These are phyloP conservation scores for Candida nanaspora DNA, from an alignment of 805 yeast genomes.

Conservation along the genomic window DNA sequence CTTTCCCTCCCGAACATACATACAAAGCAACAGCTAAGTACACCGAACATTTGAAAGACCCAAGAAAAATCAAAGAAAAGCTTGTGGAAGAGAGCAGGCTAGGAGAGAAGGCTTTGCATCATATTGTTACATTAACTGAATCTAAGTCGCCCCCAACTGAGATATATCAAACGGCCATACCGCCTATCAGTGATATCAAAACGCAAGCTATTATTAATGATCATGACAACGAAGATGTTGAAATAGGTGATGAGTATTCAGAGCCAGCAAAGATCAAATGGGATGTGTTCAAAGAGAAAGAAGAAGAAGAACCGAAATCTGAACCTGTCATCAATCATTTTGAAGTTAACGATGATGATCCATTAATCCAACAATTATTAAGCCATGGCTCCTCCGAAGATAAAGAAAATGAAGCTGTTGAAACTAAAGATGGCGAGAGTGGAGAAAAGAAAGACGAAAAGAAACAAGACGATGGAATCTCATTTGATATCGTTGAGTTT, in stretches of 20 bases:
- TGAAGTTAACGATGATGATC: constrained; percentile 1
- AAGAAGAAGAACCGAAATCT: not conserved
- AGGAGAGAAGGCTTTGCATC: constrained; percentile 72
- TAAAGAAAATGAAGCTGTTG: constrained; percentile 2
- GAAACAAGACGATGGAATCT: constrained; percentile 14
- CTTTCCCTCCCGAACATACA: constrained; percentile 90
- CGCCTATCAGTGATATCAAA: too few relatives aligned
- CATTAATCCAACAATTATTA: not conserved
- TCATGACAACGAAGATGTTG: not conserved
- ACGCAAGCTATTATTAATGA: not conserved
- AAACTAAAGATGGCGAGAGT: constrained; percentile 1
- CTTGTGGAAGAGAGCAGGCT: constrained; percentile 74
- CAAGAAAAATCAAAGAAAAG: constrained; percentile 60
- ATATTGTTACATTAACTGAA: constrained; percentile 26
- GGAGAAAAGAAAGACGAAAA: constrained; percentile 22
- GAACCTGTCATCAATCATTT: not conserved
- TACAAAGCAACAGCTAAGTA: constrained; percentile 71
- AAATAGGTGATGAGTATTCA: not conserved
- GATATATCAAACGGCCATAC: not conserved
- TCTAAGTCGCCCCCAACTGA: not conserved
- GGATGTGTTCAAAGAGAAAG: not conserved
- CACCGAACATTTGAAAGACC: constrained; percentile 56
- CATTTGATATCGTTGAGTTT: constrained; percentile 51
- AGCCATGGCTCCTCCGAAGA: not conserved
- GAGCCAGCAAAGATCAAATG: not conserved